These are phyloP conservation scores for Elaeis guineensis DNA, from an alignment of 176 grass and related monocot species.

Conservation along the genomic window DNA sequence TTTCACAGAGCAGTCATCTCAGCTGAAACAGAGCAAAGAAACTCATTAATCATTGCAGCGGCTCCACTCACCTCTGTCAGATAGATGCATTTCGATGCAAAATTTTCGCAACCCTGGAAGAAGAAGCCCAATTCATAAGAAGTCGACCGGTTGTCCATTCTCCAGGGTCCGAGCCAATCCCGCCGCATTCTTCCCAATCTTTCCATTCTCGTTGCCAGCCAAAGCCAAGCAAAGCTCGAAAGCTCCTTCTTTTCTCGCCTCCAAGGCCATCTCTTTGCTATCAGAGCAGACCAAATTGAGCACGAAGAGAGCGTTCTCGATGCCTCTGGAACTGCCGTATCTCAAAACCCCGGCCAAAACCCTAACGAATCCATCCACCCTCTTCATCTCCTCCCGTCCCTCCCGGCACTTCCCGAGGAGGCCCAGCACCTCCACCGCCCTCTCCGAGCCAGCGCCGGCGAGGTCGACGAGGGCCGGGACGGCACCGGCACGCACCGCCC, in stretches of 20 bases:
- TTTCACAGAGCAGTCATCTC: conserved; percentile 28
- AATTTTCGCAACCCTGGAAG: conserved; percentile 31
- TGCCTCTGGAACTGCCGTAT: conserved; percentile 51
- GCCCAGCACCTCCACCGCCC: conserved; percentile 69
- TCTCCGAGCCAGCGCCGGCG: conserved; percentile 54
- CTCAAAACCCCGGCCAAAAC: conserved; percentile 32
- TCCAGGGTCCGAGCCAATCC: conserved; percentile 59
- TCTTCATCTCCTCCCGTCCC: conserved; percentile 64
- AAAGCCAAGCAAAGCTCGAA: conserved; percentile 56
- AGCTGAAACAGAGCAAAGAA: conserved; percentile 4
- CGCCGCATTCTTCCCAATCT: conserved; percentile 69
- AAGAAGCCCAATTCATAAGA: conserved; percentile 21
- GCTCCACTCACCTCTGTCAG: conserved; percentile 4
- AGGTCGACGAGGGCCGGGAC: conserved; percentile 49
- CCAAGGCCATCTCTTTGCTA: conserved; percentile 35
- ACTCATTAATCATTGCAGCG: not conserved
- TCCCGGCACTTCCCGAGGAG: conserved; percentile 67
- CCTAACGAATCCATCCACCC: conserved; percentile 28
- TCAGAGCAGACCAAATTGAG: conserved; percentile 64
- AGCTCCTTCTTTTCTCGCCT: conserved; percentile 56
- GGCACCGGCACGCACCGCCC: conserved; percentile 45
- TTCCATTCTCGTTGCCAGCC: conserved; percentile 55
- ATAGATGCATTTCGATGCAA: conserved; percentile 8
- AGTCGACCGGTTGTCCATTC: conserved; percentile 27
- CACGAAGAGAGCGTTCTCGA: conserved; percentile 66